A percentile compares a stretch with the other conserved stretches of the same genome.
Conservation (phyloP, 345 rosid species). For the Syzygium aromaticum region DNA sequence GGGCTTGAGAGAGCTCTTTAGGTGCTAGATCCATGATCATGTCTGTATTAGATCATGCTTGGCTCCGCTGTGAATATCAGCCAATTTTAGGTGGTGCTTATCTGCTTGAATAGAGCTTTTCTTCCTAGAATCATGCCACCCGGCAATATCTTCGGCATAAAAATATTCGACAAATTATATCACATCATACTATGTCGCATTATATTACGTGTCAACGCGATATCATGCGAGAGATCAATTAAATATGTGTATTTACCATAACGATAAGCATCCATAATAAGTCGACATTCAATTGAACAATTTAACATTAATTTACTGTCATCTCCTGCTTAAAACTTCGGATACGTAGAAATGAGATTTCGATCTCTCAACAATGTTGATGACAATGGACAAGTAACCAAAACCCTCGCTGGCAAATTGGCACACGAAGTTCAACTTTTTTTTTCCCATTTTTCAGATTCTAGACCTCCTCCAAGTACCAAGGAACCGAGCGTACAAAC, state of each 20-base stretch:
- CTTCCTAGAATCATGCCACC: background rate
- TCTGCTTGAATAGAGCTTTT: background rate
- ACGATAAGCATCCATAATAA: too few relatives aligned
- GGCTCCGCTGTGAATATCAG: background rate
- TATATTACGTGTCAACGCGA: rapidly evolving
- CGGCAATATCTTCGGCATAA: background rate
- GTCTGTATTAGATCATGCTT: background rate
- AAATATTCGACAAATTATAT: background rate
- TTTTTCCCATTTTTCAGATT: background rate
- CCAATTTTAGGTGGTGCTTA: background rate
- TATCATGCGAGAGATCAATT: background rate
- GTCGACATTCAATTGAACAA: background rate
- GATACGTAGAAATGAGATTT: background rate
- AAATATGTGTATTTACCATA: background rate
- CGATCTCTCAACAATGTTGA: background rate
- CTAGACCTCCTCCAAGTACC: background rate
- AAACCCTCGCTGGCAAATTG: background rate
- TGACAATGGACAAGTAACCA: background rate
- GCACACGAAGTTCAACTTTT: background rate
- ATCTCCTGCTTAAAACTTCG: background rate
- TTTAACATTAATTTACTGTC: background rate
- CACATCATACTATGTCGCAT: rapidly evolving
- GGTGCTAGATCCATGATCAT: rapidly evolving
- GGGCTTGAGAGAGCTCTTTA: background rate
- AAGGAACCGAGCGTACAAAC: too few relatives aligned